Evolutionary conservation across 208 protist species (phyloP).

Genomic region (Polymyxa betae): DNA sequence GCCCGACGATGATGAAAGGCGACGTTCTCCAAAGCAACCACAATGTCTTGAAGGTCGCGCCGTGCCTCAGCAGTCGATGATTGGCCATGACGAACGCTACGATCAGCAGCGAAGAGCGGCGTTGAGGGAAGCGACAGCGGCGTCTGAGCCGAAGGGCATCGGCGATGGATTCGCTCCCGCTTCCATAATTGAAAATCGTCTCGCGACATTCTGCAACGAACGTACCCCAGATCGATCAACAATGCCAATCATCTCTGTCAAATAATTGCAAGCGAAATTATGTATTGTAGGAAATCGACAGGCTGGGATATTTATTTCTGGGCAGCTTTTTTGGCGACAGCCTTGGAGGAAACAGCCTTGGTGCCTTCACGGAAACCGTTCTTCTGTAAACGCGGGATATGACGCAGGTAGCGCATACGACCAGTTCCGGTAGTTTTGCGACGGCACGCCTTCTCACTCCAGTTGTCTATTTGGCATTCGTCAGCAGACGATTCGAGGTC

Average conservation of each 20-base stretch:
- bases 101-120: too few relatives aligned
- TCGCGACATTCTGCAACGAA: background rate
- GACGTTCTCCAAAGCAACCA: too few relatives aligned
- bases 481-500: background rate
- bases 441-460: slow-evolving; percentile 68
- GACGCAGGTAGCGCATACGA: slow-evolving; percentile 62
- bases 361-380: slow-evolving; percentile 60
- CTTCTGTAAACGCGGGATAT: slow-evolving; percentile 47
- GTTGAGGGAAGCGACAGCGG: too few relatives aligned
- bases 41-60: too few relatives aligned
- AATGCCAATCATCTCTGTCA: background rate
- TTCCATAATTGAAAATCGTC: slow-evolving; percentile 2
- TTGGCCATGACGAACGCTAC: too few relatives aligned
- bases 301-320: background rate
- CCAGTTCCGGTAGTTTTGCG: slow-evolving; percentile 70
- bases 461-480: slow-evolving; percentile 63
- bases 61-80: too few relatives aligned
- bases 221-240: background rate
- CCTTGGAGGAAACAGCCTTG: slow-evolving; percentile 21
- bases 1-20: too few relatives aligned
- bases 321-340: slow-evolving; percentile 26
- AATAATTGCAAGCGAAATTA: too few relatives aligned
- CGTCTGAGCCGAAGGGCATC: background rate
- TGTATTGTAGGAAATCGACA: background rate
- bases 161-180: background rate